Conservation (phyloP, 805 yeast genomes). For the Cyberlindnera sargentensis region DNA sequence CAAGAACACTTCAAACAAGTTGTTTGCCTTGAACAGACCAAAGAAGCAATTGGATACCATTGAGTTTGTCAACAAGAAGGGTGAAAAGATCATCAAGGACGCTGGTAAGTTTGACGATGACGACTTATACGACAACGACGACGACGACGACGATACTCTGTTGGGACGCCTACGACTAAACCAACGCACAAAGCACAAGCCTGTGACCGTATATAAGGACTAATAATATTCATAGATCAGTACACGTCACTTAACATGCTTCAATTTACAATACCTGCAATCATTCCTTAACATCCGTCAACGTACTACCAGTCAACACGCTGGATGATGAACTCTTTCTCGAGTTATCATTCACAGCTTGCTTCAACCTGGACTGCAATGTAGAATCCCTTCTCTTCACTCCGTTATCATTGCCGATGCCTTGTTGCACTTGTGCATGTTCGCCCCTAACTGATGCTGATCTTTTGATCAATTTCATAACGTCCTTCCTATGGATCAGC, state of each 20-base stretch:
- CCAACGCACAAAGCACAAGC: too few relatives aligned
- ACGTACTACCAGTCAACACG: neutral
- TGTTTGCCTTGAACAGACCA: conserved; percentile 9
- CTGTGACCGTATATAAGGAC: too few relatives aligned
- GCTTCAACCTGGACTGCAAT: conserved; percentile 18
- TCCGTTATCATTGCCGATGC: neutral
- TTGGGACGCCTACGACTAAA: too few relatives aligned
- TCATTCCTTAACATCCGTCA: neutral
- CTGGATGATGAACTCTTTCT: neutral
- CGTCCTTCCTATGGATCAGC: conserved; percentile 47
- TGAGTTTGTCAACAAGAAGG: conserved; percentile 29
- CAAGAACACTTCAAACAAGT: conserved; percentile 2
- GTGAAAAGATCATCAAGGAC: conserved; percentile 22
- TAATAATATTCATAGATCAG: neutral
- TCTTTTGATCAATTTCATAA: conserved; percentile 58
- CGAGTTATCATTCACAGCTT: conserved; percentile 22
- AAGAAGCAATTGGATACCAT: conserved; percentile 16
- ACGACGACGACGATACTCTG: too few relatives aligned
- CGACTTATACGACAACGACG: neutral
- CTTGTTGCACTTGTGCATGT: neutral
- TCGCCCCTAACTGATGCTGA: neutral
- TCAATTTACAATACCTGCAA: neutral
- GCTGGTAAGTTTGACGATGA: conserved; percentile 8
- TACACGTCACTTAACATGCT: neutral
- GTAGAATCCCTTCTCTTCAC: conserved; percentile 18